A percentile compares a stretch with the other conserved stretches of the same genome.
These are phyloP conservation scores for Cryphonectria radicalis DNA, from an alignment of 2,329 filamentous ascomycete genomes.

Conservation along the genomic window DNA sequence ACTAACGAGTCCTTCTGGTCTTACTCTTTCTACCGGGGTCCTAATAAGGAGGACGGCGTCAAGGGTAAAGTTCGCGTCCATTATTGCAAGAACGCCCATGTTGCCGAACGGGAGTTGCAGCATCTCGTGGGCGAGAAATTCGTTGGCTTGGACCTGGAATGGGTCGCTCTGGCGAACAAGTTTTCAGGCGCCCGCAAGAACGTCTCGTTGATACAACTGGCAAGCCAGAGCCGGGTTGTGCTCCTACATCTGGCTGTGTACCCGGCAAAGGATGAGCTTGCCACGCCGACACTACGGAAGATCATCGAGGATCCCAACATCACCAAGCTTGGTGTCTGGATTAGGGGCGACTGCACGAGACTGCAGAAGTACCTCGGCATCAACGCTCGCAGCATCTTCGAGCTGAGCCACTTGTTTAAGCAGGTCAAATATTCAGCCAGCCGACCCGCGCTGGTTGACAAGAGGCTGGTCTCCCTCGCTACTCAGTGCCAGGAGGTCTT, in stretches of 20 bases:
- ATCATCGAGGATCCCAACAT: constrained; percentile 74
- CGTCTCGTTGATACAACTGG: constrained; percentile 82
- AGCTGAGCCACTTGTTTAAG: constrained; percentile 82
- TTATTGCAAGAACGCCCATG: constrained; percentile 73
- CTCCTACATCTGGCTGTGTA: constrained; percentile 81
- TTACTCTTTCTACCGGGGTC: constrained; percentile 67
- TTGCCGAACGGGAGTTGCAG: constrained; percentile 68
- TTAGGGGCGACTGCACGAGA: constrained; percentile 72
- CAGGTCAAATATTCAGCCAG: constrained; percentile 69
- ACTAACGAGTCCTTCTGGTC: constrained; percentile 66
- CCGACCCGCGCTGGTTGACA: constrained; percentile 65
- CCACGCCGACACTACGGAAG: constrained; percentile 70
- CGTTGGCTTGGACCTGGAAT: constrained; percentile 91
- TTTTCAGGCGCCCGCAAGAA: constrained; percentile 63
- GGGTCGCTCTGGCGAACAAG: constrained; percentile 61
- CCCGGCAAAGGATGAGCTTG: constrained; percentile 56
- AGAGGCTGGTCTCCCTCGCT: constrained; percentile 67
- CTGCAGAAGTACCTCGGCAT: constrained; percentile 69
- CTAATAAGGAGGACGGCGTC: constrained; percentile 41
- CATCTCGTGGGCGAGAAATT: constrained; percentile 72
- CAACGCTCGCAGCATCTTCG: constrained; percentile 69
- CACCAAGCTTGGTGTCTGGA: constrained; percentile 76
- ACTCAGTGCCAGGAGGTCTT: constrained; percentile 73
- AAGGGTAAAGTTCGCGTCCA: constrained; percentile 66
- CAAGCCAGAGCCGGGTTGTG: constrained; percentile 74